These are phyloP conservation scores for Fusarium graminum DNA, from an alignment of 2,329 filamentous ascomycete species.

Conservation along the genomic window DNA sequence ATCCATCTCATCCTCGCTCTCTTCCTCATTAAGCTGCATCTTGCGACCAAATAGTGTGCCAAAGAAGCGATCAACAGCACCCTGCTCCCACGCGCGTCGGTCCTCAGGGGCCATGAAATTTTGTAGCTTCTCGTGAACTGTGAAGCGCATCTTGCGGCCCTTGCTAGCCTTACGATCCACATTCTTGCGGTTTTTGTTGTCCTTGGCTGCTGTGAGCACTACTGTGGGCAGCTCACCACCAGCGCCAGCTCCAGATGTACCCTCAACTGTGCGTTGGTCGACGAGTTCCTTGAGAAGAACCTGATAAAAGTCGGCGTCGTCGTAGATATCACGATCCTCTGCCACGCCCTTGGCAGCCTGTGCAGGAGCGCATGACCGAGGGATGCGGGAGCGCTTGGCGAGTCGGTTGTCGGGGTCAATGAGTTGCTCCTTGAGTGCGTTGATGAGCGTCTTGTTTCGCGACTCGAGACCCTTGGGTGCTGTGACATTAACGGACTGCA, in stretches of 20 bases:
- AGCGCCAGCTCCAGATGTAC: constrained; percentile 60
- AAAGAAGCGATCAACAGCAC: constrained; percentile 83
- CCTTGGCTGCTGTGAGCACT: constrained; percentile 76
- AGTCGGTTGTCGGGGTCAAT: constrained; percentile 72
- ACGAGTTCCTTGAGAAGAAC: constrained; percentile 92
- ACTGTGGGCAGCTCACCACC: constrained; percentile 64
- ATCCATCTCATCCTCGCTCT: constrained; percentile 64
- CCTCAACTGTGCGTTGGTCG: constrained; percentile 84
- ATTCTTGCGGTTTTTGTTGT: constrained; percentile 83
- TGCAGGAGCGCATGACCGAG: constrained; percentile 80
- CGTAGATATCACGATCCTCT: constrained; percentile 78
- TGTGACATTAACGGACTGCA: constrained; percentile 61
- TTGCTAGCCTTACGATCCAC: constrained; percentile 97
- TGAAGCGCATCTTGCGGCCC: constrained; percentile 92
- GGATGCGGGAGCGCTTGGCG: constrained; percentile 75
- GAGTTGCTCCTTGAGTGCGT: constrained; percentile 77
- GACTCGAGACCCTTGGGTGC: constrained; percentile 47
- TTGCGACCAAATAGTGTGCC: constrained; percentile 80
- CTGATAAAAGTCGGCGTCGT: constrained; percentile 96
- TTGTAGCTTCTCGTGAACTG: constrained; percentile 95
- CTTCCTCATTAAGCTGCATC: constrained; percentile 72
- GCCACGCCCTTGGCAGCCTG: constrained; percentile 71
- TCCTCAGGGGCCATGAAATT: constrained; percentile 98
- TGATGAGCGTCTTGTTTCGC: constrained; percentile 65
- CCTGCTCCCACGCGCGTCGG: constrained; percentile 81